A percentile compares a stretch with the other conserved stretches of the same genome.
phyloP scores from a whole-genome alignment of 169 alveolate species.

The Cryptosporidium bovis region DNA sequence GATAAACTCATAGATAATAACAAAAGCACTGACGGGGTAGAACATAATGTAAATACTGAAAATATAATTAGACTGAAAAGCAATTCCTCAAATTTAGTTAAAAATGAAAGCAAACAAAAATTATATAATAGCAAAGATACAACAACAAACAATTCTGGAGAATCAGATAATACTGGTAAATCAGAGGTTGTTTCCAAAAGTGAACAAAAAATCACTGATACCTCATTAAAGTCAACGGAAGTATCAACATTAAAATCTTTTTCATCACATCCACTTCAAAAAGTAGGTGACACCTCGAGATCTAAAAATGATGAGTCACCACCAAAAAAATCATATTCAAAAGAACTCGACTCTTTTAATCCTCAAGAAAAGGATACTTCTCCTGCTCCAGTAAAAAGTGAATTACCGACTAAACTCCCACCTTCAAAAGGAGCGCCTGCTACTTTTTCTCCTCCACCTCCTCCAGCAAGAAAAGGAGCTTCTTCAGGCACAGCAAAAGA shows the following conservation, averaged over 20 bases:
- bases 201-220: too few relatives aligned
- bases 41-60: neutral
- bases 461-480: neutral
- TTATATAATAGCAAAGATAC: neutral
- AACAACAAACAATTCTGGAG: too few relatives aligned
- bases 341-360: neutral
- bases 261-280: too few relatives aligned
- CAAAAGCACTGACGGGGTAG: neutral
- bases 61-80: neutral
- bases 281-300: too few relatives aligned
- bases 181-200: too few relatives aligned
- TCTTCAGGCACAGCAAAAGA: neutral
- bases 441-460: neutral
- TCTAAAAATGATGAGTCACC: too few relatives aligned
- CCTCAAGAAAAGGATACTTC: neutral
- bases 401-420: neutral
- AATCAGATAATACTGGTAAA: too few relatives aligned
- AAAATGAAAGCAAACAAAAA: neutral
- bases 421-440: neutral
- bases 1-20: conserved; percentile 7
- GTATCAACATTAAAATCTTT: too few relatives aligned
- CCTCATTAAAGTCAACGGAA: too few relatives aligned
- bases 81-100: neutral
- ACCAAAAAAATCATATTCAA: neutral
- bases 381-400: neutral